Evolutionary conservation across 495 filamentous ascomycete genomes (phyloP), one percentile per base, ranked within the genome.

Genomic region (Pseudoneurospora amorphoporcata): DNA sequence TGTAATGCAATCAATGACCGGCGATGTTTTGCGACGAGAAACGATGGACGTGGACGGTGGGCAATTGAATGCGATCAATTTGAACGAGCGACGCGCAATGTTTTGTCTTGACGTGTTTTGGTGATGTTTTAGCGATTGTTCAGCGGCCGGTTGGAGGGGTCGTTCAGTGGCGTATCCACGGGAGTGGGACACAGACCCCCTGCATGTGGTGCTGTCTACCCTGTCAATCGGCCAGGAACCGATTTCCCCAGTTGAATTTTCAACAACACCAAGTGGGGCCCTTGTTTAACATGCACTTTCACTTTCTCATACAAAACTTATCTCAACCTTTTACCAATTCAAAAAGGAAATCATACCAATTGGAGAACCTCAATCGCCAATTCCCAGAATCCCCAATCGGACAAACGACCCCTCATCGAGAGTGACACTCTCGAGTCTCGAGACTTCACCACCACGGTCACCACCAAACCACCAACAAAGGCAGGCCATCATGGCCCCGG

Each of bases 401-500:
- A 61, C 12, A 65, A 65, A 29, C 14, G 53, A 17, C 19, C 10
- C 6, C 0, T 29, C 19, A 58, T 35, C 29, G 7, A 1, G 14
- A 65, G 32, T 58, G 29, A 65, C 53, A 53, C 29, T 19, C n/a
- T 47, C 45, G n/a, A n/a, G 17, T 8, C 43, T 47, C 43, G 41
- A 47, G 43, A 61, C 53, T 32, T 65, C 53, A 65, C 4, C 39
- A 40, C 39, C 3, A 40, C 10, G 3, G 3, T 40, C 39, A 12
- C 6, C 53, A 32, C 14, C 53, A 47, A 45, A 43, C 35, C 35
- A 19, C n/a, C 43, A 0, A 29, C 53, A 12, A 17, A 61, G 53
- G 53, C 53, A 65, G 53, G 53, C 23, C 53, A 71, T n/a, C 76
- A 84, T 83, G 83, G 79, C 73, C 74, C 69, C 79, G 37, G 81